Evolutionary conservation across 371 early-diverging fungal species (phyloP).

Genomic region (Mucor racemosus): DNA sequence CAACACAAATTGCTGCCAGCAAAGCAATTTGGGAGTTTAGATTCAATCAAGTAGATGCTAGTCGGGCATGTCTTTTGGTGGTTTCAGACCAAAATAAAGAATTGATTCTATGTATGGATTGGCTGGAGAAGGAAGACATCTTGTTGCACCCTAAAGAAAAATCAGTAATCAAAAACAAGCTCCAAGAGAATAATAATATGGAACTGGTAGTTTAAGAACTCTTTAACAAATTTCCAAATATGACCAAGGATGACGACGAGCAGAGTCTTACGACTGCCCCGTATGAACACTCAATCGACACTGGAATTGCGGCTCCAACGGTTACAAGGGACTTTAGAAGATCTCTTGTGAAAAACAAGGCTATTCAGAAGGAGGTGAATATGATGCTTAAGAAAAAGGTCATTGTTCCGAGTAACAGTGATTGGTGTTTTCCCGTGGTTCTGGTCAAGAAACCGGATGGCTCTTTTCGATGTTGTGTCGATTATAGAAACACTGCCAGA

Average conservation of each 20-base stretch:
- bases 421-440: slow-evolving; percentile 53
- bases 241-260: neutral
- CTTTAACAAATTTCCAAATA: neutral
- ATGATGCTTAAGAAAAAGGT: slow-evolving; percentile 20
- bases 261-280: slow-evolving; percentile 18
- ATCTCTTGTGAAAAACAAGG: slow-evolving; percentile 23
- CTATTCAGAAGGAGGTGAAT: slow-evolving; percentile 18
- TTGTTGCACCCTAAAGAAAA: slow-evolving; percentile 3
- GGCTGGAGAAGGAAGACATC: too few species aligned
- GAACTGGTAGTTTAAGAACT: slow-evolving; percentile 2
- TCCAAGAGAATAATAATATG: neutral
- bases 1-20: neutral
- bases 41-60: neutral
- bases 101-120: slow-evolving; percentile 4
- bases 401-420: slow-evolving; percentile 32
- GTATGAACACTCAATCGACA: slow-evolving; percentile 18
- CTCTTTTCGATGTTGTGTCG: slow-evolving; percentile 34
- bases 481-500: slow-evolving; percentile 20
- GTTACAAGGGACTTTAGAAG: slow-evolving; percentile 23
- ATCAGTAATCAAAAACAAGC: slow-evolving; percentile 8
- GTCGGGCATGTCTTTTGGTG: neutral
- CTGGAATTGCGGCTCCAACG: slow-evolving; percentile 18
- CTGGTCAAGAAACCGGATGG: slow-evolving; percentile 52
- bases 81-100: neutral
- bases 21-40: neutral